A percentile compares a stretch with the other conserved stretches of the same genome.
Conservation (phyloP, 805 yeast species). For the Pichia kluyveri region DNA sequence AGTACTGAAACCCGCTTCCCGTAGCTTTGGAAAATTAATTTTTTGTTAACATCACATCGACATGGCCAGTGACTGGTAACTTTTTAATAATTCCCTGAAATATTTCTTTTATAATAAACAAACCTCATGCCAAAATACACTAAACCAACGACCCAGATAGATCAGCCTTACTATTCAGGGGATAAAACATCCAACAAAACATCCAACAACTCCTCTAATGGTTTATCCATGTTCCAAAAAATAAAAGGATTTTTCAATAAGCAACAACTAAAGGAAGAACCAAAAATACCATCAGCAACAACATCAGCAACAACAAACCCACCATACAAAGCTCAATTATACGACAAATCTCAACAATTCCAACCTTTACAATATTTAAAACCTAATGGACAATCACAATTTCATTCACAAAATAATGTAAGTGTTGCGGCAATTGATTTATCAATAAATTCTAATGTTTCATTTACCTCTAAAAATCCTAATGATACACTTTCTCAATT, state of each 20-base stretch:
- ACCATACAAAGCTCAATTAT: background rate
- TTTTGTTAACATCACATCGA: no score
- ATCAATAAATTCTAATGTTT: conserved; percentile 11
- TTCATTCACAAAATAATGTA: background rate
- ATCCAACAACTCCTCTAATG: background rate
- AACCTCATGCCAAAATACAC: background rate
- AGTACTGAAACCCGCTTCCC: no score
- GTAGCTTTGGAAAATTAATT: no score
- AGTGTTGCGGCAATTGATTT: conserved; percentile 13
- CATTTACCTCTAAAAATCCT: conserved; percentile 29
- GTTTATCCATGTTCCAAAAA: conserved; percentile 2
- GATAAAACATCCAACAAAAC: no score
- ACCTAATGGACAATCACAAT: no score
- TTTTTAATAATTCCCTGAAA: no score
- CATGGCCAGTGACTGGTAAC: no score
- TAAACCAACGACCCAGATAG: background rate
- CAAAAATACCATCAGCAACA: no score
- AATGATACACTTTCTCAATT: conserved; percentile 60
- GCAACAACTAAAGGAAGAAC: no score
- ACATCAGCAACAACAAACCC: background rate
- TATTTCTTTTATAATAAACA: no score
- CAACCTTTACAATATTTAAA: background rate
- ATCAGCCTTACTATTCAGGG: background rate
- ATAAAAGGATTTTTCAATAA: conserved; percentile 7
- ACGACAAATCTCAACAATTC: background rate